Evolutionary conservation across 2,329 filamentous ascomycete species (phyloP).

Genomic region (Teratosphaeria destructans): DNA sequence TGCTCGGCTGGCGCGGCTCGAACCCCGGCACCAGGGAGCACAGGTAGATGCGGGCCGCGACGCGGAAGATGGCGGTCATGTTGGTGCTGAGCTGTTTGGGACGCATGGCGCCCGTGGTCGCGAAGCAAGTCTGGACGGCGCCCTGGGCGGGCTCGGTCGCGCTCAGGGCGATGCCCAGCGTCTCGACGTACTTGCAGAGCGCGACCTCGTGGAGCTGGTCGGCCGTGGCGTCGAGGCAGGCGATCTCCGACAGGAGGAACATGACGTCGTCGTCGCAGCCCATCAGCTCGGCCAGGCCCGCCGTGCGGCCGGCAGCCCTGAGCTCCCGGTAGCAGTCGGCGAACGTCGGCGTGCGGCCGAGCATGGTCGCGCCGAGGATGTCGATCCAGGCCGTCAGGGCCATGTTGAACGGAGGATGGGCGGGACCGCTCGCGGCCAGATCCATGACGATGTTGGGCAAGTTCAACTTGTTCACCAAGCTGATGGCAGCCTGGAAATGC

Average conservation of each 20-base stretch:
- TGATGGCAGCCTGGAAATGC: conserved; percentile 86
- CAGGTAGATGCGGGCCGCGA: conserved; percentile 91
- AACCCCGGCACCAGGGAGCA: conserved; percentile 89
- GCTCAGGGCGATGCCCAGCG: conserved; percentile 78
- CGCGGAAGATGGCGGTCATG: conserved; percentile 81
- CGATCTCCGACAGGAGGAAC: conserved; percentile 96
- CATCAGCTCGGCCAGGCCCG: conserved; percentile 86
- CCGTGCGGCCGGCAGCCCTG: conserved; percentile 55
- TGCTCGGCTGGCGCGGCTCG: conserved; percentile 62
- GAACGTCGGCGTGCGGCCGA: conserved; percentile 73
- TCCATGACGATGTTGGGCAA: conserved; percentile 57
- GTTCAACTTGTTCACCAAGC: conserved; percentile 74
- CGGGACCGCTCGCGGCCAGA: conserved; percentile 26
- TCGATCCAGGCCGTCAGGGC: conserved; percentile 91
- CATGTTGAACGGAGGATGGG: conserved; percentile 85
- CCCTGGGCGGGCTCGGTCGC: conserved; percentile 55
- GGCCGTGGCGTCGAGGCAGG: conserved; percentile 86
- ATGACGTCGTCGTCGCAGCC: conserved; percentile 95
- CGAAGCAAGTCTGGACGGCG: conserved; percentile 41
- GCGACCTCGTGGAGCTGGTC: conserved; percentile 75
- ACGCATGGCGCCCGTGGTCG: conserved; percentile 59
- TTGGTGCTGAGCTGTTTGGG: conserved; percentile 78
- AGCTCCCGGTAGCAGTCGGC: conserved; percentile 94
- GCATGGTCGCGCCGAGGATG: conserved; percentile 88
- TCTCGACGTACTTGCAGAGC: conserved; percentile 79